Conservation (phyloP, 208 protist genomes). For the Wallacemonas collosoma region DNA sequence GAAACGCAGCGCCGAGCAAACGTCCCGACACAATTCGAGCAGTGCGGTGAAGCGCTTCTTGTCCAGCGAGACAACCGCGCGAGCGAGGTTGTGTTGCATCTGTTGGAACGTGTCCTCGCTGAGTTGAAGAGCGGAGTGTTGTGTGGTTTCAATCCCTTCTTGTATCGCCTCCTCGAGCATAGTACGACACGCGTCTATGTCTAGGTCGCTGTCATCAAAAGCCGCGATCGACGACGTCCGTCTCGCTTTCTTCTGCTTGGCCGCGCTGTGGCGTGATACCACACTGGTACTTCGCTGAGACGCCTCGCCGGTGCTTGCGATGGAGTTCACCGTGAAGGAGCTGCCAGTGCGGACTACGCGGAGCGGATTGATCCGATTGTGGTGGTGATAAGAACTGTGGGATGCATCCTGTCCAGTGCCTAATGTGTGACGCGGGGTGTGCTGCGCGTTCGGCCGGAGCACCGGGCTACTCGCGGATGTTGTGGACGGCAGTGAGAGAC, state of each 20-base stretch:
- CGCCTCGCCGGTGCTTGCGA: neutral
- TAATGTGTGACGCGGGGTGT: too few relatives aligned
- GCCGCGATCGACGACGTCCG: neutral
- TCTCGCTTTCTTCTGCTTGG: neutral
- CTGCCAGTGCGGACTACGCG: neutral
- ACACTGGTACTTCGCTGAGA: neutral
- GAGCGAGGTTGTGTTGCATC: slow-evolving; percentile 41
- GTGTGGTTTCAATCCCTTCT: neutral
- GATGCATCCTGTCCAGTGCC: neutral
- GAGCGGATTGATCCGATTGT: neutral
- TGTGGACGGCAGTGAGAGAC: slow-evolving; percentile 16
- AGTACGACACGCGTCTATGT: slow-evolving; percentile 18
- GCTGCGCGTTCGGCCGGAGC: too few relatives aligned
- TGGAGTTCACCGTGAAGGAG: slow-evolving; percentile 13
- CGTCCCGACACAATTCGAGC: slow-evolving; percentile 20
- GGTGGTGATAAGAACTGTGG: neutral
- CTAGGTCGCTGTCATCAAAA: slow-evolving; percentile 1
- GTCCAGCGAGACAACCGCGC: slow-evolving; percentile 24
- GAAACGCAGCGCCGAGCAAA: neutral
- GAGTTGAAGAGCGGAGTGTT: neutral
- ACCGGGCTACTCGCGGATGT: neutral
- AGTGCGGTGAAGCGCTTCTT: slow-evolving; percentile 22
- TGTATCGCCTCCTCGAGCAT: slow-evolving; percentile 8
- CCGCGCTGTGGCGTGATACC: neutral
- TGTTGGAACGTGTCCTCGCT: slow-evolving; percentile 14